phyloP scores from a whole-genome alignment of 345 rosid species.

The Arabis hirsuta region DNA sequence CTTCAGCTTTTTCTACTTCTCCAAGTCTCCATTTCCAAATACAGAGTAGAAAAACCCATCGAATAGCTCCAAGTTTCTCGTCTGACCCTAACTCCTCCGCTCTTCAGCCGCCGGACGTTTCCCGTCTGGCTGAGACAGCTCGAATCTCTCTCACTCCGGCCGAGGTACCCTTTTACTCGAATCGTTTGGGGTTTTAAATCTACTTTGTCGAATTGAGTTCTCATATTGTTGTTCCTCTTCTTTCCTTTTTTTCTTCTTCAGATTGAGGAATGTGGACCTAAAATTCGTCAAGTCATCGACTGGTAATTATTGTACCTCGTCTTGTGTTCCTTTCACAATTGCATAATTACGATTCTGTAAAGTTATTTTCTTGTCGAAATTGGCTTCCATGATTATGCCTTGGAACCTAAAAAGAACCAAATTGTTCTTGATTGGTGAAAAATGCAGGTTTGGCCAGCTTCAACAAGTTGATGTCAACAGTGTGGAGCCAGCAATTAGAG shows the following conservation, averaged over 20 bases:
- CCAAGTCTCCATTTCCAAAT: slow-evolving; percentile 17
- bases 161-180: slow-evolving; percentile 50
- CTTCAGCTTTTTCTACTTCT: not conserved
- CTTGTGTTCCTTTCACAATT: not conserved
- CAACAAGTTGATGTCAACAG: slow-evolving; percentile 76
- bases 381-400: not conserved
- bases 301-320: slow-evolving; percentile 47
- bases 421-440: slow-evolving; percentile 1
- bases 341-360: no score
- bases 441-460: slow-evolving; percentile 89
- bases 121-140: slow-evolving; percentile 76
- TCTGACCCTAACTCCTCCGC: slow-evolving; percentile 43
- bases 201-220: not conserved
- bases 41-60: slow-evolving; percentile 2
- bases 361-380: not conserved
- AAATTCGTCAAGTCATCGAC: slow-evolving; percentile 69
- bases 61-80: slow-evolving; percentile 45
- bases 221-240: not conserved
- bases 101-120: slow-evolving; percentile 69
- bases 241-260: slow-evolving; percentile 11
- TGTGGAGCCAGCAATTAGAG: slow-evolving; percentile 81
- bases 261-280: slow-evolving; percentile 72
- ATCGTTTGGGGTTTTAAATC: no score
- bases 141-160: slow-evolving; percentile 71
- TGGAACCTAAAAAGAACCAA: not conserved